Evolutionary conservation across 1,139 yeast species (phyloP), one percentile per base, ranked within the genome.

Genomic region (Pneumocystis carinii): DNA sequence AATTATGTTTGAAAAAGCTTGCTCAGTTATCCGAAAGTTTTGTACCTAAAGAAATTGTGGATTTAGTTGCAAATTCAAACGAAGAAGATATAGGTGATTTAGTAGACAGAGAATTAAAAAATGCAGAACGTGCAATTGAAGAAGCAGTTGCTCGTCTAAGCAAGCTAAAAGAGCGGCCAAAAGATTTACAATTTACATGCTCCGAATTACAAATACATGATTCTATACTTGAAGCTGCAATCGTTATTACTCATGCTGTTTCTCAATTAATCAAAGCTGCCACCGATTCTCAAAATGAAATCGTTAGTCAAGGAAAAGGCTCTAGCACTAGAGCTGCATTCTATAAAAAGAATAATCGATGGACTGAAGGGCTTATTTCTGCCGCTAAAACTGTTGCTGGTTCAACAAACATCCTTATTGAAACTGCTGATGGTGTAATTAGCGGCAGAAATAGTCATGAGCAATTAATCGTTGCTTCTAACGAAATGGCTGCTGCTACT

Each of bases 331-430:
- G 83, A 65, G 83, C 89, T 3, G 89, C 87, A 57, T 90, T 86
- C 72, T 90, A 90, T 75, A 87, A 86, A 72, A 88, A 87, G 74
- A 88, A 90, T 72, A 89, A 85, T 72, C 80, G 95, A 71, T 89
- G 97, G 97, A 88, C 96, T 0, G 96, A 90, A 74, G 97, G 97
- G 48, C 82, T 89, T 64, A 84, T 90, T 57, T 87, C 95, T 67
- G 96, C 96, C 15, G 89, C 96, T 1, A 86, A 87, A 70, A 86
- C 94, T 0, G 95, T 90, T 61, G 96, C 95, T 3, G 84, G 84
- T 2, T 83, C 96, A 0, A 89, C 96, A 2, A 86, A 85, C 69
- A 78, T 86, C 38, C 79, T 89, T 69, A 89, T 89, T 66, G 83
- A 83, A 68, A 86, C 90, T 35, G 95, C 96, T 0, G 95, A 89